These are phyloP conservation scores for Aspergillus sclerotiicarbonarius DNA, from an alignment of 495 filamentous ascomycete genomes.

Conservation along the genomic window DNA sequence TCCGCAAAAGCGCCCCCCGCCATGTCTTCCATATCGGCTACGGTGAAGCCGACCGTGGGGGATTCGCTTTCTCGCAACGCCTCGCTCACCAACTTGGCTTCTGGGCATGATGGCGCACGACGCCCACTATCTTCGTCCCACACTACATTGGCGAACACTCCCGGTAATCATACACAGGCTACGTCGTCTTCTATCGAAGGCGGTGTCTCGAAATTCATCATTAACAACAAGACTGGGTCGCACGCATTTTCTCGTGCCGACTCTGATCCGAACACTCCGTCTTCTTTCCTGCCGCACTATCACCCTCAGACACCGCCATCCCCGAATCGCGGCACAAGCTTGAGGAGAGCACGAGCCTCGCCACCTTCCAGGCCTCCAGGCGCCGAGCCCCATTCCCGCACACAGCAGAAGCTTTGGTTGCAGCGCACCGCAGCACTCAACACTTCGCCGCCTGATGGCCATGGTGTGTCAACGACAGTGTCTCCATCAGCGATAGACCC, in stretches of 20 bases:
- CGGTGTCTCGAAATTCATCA: conserved; percentile 46
- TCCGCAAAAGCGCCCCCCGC: conserved; percentile 47
- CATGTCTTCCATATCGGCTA: conserved; percentile 51
- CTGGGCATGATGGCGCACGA: conserved; percentile 35
- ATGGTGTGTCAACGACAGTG: conserved; percentile 30
- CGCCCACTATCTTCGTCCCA: conserved; percentile 33
- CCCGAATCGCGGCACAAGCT: conserved; percentile 24
- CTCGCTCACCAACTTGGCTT: conserved; percentile 38
- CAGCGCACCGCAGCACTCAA: conserved; percentile 48
- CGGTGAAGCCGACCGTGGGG: conserved; percentile 35
- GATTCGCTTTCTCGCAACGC: conserved; percentile 36
- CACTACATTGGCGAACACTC: conserved; percentile 25
- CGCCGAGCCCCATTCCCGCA: conserved; percentile 41
- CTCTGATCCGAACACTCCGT: conserved; percentile 50
- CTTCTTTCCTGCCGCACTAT: conserved; percentile 49
- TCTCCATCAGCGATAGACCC: conserved; percentile 37
- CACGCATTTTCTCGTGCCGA: conserved; percentile 39
- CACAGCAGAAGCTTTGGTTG: conserved; percentile 50
- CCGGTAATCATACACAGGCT: conserved; percentile 30
- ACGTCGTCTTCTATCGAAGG: conserved; percentile 50
- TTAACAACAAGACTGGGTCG: conserved; percentile 32
- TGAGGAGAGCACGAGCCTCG: conserved; percentile 24
- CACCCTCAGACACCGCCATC: conserved; percentile 48
- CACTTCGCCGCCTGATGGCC: conserved; percentile 45
- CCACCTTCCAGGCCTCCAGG: conserved; percentile 39